Conservation (phyloP, 2,329 filamentous ascomycete species). For the Hortaea werneckii region DNA sequence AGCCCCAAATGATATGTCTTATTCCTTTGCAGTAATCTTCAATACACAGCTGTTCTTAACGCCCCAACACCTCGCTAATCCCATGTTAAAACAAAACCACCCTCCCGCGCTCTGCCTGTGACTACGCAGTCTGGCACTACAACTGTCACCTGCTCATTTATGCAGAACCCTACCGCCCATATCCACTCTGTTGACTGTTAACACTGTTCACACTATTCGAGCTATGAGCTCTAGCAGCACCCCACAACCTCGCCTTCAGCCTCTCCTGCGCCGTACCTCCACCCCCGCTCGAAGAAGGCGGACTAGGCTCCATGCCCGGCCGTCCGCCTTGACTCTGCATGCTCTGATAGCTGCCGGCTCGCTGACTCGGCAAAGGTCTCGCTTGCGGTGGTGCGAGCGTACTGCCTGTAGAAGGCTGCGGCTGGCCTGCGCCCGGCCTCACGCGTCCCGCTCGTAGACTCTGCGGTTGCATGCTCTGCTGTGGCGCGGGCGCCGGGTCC, state of each 20-base stretch:
- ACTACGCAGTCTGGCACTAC: no score
- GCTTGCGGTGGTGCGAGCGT: conserved; percentile 26
- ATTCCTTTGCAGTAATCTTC: no score
- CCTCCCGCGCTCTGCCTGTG: neutral
- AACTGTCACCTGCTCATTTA: no score
- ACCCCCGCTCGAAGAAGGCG: conserved; percentile 29
- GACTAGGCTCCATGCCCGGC: conserved; percentile 28
- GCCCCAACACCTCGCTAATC: neutral
- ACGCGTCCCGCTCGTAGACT: conserved; percentile 28
- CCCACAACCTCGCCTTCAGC: conserved; percentile 68
- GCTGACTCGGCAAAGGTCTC: conserved; percentile 60
- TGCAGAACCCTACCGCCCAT: conserved; percentile 1
- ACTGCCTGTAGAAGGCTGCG: conserved; percentile 13
- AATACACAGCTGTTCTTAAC: neutral
- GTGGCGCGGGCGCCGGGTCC: conserved; percentile 30
- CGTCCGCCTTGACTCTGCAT: conserved; percentile 27
- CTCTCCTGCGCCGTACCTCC: conserved; percentile 64
- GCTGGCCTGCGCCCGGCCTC: conserved; percentile 10
- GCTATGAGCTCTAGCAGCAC: conserved; percentile 12
- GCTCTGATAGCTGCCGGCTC: conserved; percentile 64
- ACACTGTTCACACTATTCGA: conserved; percentile 3
- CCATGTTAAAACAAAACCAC: neutral
- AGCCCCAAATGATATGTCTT: no score
- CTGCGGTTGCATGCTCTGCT: conserved; percentile 32
- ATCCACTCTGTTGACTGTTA: conserved; percentile 3